Conservation (phyloP, 148 eudicot species). For the Diospyros kaki region DNA sequence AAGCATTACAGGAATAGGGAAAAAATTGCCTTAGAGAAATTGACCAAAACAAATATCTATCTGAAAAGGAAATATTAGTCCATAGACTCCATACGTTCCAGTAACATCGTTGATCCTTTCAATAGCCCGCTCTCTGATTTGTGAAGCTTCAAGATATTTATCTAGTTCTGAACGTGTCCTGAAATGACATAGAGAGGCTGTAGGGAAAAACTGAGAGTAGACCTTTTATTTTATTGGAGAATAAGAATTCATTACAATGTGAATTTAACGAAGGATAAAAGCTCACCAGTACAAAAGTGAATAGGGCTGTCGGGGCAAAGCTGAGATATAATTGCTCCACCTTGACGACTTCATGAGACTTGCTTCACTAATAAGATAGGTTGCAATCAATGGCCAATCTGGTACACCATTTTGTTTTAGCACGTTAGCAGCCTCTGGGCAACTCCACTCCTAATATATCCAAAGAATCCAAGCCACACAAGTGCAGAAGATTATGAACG, state of each 20-base stretch:
- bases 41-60: neutral
- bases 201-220: conserved; percentile 55
- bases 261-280: conserved; percentile 10
- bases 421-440: conserved; percentile 74
- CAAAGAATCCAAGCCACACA: conserved; percentile 1
- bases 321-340: conserved; percentile 91
- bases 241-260: neutral
- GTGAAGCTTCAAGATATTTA: conserved; percentile 89
- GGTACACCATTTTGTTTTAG: conserved; percentile 70
- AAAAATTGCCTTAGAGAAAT: neutral
- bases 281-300: conserved; percentile 91
- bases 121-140: conserved; percentile 86
- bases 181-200: conserved; percentile 71
- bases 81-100: conserved; percentile 72
- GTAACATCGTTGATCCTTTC: conserved; percentile 83
- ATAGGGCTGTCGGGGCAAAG: conserved; percentile 95
- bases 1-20: neutral
- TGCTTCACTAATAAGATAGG: conserved; percentile 92
- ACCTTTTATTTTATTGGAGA: conserved; percentile 31
- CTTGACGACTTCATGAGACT: conserved; percentile 65
- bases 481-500: neutral
- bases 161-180: conserved; percentile 96
- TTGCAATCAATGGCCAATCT: conserved; percentile 97
- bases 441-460: conserved; percentile 70
- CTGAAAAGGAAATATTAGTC: neutral